These are phyloP conservation scores for Dendrobium nobile DNA, from an alignment of 106 monocot species.

Conservation along the genomic window DNA sequence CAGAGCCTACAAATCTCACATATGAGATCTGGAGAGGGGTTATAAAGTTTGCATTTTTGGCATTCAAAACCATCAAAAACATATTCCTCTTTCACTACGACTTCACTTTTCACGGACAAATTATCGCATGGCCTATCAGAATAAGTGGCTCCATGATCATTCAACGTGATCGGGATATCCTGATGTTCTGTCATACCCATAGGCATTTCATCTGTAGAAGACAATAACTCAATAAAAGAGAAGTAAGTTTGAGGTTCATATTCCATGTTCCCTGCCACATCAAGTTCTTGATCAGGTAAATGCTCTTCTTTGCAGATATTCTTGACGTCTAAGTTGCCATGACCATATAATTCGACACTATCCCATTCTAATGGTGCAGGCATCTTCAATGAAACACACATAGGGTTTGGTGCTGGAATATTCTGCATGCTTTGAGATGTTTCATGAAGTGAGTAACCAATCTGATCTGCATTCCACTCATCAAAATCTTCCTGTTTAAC, in stretches of 20 bases:
- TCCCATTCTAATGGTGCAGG: conserved; percentile 25
- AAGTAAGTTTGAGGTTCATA: conserved; percentile 95
- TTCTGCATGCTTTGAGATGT: conserved; percentile 6
- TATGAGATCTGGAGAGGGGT: conserved; percentile 36
- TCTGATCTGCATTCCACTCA: not conserved
- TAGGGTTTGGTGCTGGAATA: not conserved
- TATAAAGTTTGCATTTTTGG: conserved; percentile 33
- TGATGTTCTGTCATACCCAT: conserved; percentile 4
- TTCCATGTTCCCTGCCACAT: conserved; percentile 25
- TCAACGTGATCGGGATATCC: not conserved
- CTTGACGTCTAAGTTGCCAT: not conserved
- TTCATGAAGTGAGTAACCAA: not conserved
- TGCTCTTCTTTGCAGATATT: conserved; percentile 2
- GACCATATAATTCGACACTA: conserved; percentile 6
- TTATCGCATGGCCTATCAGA: conserved; percentile 3
- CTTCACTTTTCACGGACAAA: conserved; percentile 4
- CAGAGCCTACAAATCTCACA: conserved; percentile 52
- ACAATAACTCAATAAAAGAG: conserved; percentile 70
- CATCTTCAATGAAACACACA: conserved; percentile 2
- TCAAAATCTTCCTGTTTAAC: conserved; percentile 13
- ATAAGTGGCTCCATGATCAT: conserved; percentile 9
- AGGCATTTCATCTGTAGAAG: conserved; percentile 41
- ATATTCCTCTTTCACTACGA: not conserved
- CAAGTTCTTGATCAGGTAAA: conserved; percentile 13
- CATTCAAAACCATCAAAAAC: conserved; percentile 23